Percentiles rank a stretch among this genome's conserved stretches.
These are phyloP conservation scores for Phialophora macrospora DNA, from an alignment of 2,329 filamentous ascomycete genomes.

Conservation along the genomic window DNA sequence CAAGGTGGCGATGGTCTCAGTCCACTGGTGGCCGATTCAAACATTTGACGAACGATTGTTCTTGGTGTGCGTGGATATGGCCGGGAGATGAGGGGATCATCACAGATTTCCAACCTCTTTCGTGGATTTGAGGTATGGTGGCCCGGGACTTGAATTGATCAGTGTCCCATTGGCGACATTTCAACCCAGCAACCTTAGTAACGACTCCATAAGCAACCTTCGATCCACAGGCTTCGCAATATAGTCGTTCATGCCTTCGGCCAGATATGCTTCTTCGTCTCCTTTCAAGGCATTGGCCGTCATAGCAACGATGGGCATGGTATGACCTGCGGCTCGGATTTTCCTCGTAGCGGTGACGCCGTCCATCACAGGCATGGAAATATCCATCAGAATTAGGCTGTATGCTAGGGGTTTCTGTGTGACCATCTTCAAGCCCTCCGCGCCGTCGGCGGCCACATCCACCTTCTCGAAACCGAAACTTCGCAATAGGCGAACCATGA, in stretches of 20 bases:
- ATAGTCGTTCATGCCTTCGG: constrained; percentile 44
- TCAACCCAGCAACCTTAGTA: constrained; percentile 31
- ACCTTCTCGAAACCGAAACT: constrained; percentile 61
- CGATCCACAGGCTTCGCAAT: constrained; percentile 43
- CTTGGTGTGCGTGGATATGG: neutral
- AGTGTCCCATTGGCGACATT: neutral
- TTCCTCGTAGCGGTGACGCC: constrained; percentile 43
- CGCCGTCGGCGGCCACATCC: constrained; percentile 76
- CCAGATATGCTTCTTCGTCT: constrained; percentile 43
- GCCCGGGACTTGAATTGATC: neutral
- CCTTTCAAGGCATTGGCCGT: constrained; percentile 43
- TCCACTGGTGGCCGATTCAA: neutral
- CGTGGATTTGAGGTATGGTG: neutral
- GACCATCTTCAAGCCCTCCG: constrained; percentile 71
- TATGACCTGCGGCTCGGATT: constrained; percentile 40
- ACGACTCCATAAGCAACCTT: constrained; percentile 27
- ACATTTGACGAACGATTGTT: neutral
- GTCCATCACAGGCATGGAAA: constrained; percentile 48
- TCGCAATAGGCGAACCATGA: constrained; percentile 63
- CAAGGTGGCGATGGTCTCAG: neutral
- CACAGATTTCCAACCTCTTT: neutral
- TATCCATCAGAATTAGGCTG: constrained; percentile 40
- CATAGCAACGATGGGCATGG: constrained; percentile 42
- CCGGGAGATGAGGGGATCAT: neutral
- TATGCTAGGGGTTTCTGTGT: constrained; percentile 72